Percentiles rank a stretch among this genome's conserved stretches.
Conservation (phyloP, 805 yeast genomes). For the Lachancea sp. region DNA sequence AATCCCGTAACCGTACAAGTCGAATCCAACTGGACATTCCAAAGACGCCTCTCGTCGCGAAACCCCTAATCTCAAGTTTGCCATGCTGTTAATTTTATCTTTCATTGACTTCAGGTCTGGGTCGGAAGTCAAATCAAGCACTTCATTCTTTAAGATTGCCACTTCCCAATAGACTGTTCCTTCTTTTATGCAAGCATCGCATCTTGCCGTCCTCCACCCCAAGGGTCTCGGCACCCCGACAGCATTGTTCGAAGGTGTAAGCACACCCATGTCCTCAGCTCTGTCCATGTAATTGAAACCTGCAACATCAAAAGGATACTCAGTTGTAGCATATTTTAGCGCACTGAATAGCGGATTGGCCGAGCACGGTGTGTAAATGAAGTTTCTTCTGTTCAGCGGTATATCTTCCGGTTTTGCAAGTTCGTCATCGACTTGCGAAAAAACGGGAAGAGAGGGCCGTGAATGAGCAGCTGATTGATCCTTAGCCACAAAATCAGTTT, state of each 20-base stretch:
- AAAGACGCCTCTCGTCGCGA: conserved; percentile 80
- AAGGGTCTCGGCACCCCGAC: conserved; percentile 46
- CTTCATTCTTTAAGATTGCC: conserved; percentile 40
- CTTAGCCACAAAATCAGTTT: conserved; percentile 19
- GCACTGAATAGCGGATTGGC: conserved; percentile 57
- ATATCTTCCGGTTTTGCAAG: conserved; percentile 52
- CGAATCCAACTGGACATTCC: conserved; percentile 95
- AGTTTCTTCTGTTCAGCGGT: conserved; percentile 75
- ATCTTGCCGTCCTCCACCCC: conserved; percentile 78
- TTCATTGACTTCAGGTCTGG: conserved; percentile 13
- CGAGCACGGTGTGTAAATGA: conserved; percentile 70
- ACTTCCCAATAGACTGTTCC: conserved; percentile 81
- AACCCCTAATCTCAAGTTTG: conserved; percentile 77
- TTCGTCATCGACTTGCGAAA: conserved; percentile 10
- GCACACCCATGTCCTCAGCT: conserved; percentile 47
- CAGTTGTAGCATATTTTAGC: conserved; percentile 63
- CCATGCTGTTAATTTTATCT: conserved; percentile 27
- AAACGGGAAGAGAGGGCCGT: conserved; percentile 23
- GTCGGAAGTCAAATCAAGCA: conserved; percentile 29
- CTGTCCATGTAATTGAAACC: conserved; percentile 45
- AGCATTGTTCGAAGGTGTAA: conserved; percentile 26
- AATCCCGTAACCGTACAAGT: conserved; percentile 88
- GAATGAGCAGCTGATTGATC: neutral
- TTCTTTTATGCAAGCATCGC: conserved; percentile 68
- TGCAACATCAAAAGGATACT: conserved; percentile 49